Percentiles rank a stretch among this genome's conserved stretches.
phyloP scores from a whole-genome alignment of 345 rosid genomes.

The Pseudoturritis turrita region DNA sequence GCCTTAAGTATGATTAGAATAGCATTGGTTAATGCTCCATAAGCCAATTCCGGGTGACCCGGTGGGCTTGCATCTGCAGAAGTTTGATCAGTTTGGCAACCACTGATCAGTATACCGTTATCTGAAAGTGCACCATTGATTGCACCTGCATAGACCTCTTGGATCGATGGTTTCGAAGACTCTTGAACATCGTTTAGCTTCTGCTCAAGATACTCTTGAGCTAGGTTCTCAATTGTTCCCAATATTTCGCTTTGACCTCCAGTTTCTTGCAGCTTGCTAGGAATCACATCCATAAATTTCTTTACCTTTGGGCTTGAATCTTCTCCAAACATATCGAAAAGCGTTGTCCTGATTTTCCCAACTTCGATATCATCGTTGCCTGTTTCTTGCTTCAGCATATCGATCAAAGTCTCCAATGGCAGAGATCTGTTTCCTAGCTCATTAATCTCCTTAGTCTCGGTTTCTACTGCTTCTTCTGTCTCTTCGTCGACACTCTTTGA shows the following conservation, averaged over 20 bases:
- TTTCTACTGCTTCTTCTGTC: slow-evolving; percentile 27
- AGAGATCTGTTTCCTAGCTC: slow-evolving; percentile 49
- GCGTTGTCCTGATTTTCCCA: slow-evolving; percentile 81
- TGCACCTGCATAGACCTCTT: slow-evolving; percentile 76
- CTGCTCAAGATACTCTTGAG: slow-evolving; percentile 76
- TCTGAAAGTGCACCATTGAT: slow-evolving; percentile 54
- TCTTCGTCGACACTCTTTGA: slow-evolving; percentile 24
- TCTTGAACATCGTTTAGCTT: slow-evolving; percentile 50
- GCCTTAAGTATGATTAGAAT: slow-evolving; percentile 59
- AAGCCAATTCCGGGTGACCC: slow-evolving; percentile 55
- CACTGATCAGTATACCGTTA: slow-evolving; percentile 76
- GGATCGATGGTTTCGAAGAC: slow-evolving; percentile 46
- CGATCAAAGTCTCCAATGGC: slow-evolving; percentile 72
- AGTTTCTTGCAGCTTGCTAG: slow-evolving; percentile 43
- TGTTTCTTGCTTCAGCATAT: slow-evolving; percentile 77
- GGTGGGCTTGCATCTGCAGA: slow-evolving; percentile 86
- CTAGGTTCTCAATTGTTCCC: slow-evolving; percentile 60
- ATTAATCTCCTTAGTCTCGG: not conserved
- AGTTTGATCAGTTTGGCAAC: slow-evolving; percentile 91
- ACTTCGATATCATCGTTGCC: slow-evolving; percentile 85
- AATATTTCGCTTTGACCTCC: slow-evolving; percentile 35
- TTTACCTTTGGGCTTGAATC: slow-evolving; percentile 92
- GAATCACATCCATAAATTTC: slow-evolving; percentile 75
- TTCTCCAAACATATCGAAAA: slow-evolving; percentile 82
- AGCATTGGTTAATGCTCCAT: slow-evolving; percentile 91